Percentiles rank a stretch among this genome's conserved stretches.
These are phyloP conservation scores for Cercophora scortea DNA, from an alignment of 495 filamentous ascomycete species.

Conservation along the genomic window DNA sequence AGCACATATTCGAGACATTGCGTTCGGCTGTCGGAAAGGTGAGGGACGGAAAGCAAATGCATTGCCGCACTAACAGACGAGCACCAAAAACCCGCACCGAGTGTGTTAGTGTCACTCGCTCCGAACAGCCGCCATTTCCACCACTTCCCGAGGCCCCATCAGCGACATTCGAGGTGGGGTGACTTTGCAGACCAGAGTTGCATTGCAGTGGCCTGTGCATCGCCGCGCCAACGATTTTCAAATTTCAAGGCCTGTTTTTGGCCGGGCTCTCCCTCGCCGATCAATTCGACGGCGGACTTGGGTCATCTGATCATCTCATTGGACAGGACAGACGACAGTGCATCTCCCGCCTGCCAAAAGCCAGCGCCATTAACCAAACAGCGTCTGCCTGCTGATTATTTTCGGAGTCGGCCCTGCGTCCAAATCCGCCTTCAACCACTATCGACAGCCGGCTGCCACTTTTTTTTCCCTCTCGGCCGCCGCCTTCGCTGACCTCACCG, in stretches of 20 bases:
- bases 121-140: background rate
- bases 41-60: background rate
- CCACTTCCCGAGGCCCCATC: no score
- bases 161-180: constrained; percentile 1
- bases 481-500: no score
- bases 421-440: no score
- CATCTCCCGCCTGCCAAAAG: background rate
- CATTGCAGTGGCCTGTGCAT: constrained; percentile 13
- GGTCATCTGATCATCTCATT: constrained; percentile 4
- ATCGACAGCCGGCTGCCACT: no score
- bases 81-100: background rate
- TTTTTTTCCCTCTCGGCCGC: no score
- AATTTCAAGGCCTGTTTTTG: constrained; percentile 11
- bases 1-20: no score
- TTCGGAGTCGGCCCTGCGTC: no score
- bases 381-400: no score
- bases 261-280: background rate
- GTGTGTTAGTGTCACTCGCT: background rate
- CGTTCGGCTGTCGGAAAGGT: no score
- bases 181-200: background rate
- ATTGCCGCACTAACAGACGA: background rate
- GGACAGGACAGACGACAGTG: constrained; percentile 3
- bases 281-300: background rate
- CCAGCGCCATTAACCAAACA: no score
- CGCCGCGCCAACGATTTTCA: constrained; percentile 15